phyloP scores from a whole-genome alignment of 1,284 basidiomycete genomes.

The Inonotus hispidus region DNA sequence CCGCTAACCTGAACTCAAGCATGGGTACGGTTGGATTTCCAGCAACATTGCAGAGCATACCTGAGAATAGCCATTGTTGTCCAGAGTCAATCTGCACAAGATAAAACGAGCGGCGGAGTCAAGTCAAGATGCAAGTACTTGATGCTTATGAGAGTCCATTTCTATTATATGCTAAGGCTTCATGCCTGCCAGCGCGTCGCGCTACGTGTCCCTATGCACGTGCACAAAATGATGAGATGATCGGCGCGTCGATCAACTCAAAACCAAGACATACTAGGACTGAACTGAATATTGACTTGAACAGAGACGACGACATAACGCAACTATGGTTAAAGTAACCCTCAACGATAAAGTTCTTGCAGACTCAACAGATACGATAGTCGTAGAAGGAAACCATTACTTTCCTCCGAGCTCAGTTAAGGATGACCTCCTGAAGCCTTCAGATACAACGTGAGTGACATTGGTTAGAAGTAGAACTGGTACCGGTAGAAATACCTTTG shows the following conservation, averaged over 20 bases:
- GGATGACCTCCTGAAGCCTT: constrained; percentile 37
- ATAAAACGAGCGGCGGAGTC: background rate
- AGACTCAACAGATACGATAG: constrained; percentile 20
- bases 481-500: background rate
- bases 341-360: constrained; percentile 26
- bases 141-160: background rate
- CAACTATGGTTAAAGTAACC: constrained; percentile 21
- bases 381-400: constrained; percentile 27
- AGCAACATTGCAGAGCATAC: background rate
- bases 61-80: constrained; percentile 11
- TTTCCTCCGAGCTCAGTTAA: constrained; percentile 35
- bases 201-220: constrained; percentile 9
- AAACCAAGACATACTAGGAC: background rate
- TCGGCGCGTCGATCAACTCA: background rate
- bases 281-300: background rate
- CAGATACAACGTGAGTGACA: constrained; percentile 40
- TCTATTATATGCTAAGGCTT: no score
- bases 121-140: background rate
- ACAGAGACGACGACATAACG: background rate
- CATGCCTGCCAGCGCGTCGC: constrained; percentile 10
- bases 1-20: constrained; percentile 20
- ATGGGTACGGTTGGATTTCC: background rate
- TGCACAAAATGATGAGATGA: background rate
- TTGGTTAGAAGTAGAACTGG: constrained; percentile 19
- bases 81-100: background rate